Evolutionary conservation across 1,139 yeast genomes (phyloP).

Genomic region (Diutina catenulata): DNA sequence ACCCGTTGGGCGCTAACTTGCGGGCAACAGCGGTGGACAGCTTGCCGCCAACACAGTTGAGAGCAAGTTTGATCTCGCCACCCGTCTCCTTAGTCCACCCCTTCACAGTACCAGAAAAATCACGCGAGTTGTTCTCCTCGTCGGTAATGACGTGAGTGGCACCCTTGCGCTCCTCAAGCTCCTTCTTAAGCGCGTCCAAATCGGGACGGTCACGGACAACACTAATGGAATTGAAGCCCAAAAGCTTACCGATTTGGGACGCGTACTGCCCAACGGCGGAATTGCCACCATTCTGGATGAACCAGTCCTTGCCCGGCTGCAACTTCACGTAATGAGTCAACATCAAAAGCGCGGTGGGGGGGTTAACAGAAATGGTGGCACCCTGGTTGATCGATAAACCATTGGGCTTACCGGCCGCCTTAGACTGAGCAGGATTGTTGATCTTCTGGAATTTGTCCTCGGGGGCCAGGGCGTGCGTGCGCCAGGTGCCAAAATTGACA

Average conservation of each 20-base stretch:
- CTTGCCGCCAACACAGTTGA: slow-evolving; percentile 91
- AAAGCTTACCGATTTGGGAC: slow-evolving; percentile 67
- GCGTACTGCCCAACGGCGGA: slow-evolving; percentile 96
- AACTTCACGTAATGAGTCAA: slow-evolving; percentile 59
- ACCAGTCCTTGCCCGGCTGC: slow-evolving; percentile 69
- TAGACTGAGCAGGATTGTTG: slow-evolving; percentile 28
- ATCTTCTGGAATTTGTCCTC: slow-evolving; percentile 42
- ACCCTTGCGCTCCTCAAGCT: slow-evolving; percentile 46
- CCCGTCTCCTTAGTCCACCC: slow-evolving; percentile 47
- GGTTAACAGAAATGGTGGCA: slow-evolving; percentile 85
- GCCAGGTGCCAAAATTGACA: slow-evolving; percentile 91
- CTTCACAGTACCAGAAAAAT: slow-evolving; percentile 49
- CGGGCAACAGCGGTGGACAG: slow-evolving; percentile 73
- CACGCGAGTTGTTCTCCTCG: slow-evolving; percentile 60
- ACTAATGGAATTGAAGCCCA: slow-evolving; percentile 75
- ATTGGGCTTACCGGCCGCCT: slow-evolving; percentile 22
- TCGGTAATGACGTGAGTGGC: slow-evolving; percentile 90
- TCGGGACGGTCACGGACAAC: slow-evolving; percentile 81
- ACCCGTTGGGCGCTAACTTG: slow-evolving; percentile 55
- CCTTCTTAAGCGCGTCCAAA: slow-evolving; percentile 48
- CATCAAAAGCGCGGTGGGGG: slow-evolving; percentile 86
- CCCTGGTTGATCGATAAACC: slow-evolving; percentile 51
- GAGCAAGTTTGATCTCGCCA: slow-evolving; percentile 57
- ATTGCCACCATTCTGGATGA: slow-evolving; percentile 93
- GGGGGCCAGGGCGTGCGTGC: slow-evolving; percentile 60